Conservation (phyloP, 371 early-diverging fungal genomes). For the Coemansia sp. region DNA sequence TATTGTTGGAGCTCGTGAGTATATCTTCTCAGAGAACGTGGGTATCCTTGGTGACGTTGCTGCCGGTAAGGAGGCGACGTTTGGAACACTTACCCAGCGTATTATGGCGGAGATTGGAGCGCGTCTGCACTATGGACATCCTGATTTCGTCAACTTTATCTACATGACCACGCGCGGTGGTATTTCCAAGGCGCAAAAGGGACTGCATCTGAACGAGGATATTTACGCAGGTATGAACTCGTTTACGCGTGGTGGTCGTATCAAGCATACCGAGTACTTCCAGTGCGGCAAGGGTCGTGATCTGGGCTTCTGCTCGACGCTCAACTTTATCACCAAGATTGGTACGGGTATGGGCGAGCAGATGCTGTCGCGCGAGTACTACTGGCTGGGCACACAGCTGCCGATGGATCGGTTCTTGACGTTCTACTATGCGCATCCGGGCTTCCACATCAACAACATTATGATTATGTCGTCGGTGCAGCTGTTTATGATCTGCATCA, state of each 20-base stretch:
- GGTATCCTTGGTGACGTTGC: conserved; percentile 89
- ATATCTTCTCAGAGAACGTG: conserved; percentile 85
- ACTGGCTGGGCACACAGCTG: conserved; percentile 81
- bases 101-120: conserved; percentile 85
- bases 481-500: conserved; percentile 76
- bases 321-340: conserved; percentile 88
- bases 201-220: conserved; percentile 89
- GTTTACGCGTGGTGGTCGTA: conserved; percentile 78
- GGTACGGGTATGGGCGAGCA: conserved; percentile 94
- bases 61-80: conserved; percentile 88
- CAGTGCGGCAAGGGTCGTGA: conserved; percentile 94
- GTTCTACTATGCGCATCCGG: conserved; percentile 87
- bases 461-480: conserved; percentile 85
- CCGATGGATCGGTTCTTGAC: conserved; percentile 85
- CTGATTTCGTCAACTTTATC: conserved; percentile 85
- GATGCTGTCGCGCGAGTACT: conserved; percentile 87
- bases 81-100: conserved; percentile 85
- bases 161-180: conserved; percentile 89
- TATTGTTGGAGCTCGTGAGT: conserved; percentile 89
- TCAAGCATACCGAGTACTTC: conserved; percentile 89
- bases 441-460: conserved; percentile 90
- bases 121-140: conserved; percentile 87
- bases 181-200: conserved; percentile 88
- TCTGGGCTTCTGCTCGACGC: conserved; percentile 85
- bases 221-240: conserved; percentile 93